These are phyloP conservation scores for Phytopythium delawarense DNA, from an alignment of 352 stramenopile genomes.

Conservation along the genomic window DNA sequence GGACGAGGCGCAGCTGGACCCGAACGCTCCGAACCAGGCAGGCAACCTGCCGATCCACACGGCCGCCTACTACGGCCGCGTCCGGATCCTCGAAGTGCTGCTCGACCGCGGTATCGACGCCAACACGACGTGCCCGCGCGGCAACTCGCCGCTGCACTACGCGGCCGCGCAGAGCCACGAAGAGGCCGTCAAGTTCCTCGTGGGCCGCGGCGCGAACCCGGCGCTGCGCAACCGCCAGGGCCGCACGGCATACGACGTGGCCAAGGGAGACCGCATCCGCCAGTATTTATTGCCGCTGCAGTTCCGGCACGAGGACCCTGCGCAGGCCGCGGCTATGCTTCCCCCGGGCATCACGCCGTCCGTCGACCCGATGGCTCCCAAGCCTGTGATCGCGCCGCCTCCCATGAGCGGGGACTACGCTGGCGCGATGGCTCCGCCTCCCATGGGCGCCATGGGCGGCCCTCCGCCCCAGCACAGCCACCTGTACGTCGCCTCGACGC, in stretches of 20 bases:
- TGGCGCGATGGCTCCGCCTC: conserved; percentile 12
- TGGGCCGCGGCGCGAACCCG: conserved; percentile 69
- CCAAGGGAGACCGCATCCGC: conserved; percentile 80
- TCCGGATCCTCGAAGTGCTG: conserved; percentile 72
- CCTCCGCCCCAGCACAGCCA: conserved; percentile 45
- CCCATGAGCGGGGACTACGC: conserved; percentile 56
- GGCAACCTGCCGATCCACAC: conserved; percentile 86
- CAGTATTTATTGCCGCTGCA: conserved; percentile 85
- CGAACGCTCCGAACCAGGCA: conserved; percentile 61
- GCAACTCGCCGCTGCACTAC: conserved; percentile 83
- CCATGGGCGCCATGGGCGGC: conserved; percentile 19
- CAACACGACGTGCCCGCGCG: conserved; percentile 53
- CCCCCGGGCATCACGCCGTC: conserved; percentile 76
- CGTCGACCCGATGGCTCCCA: conserved; percentile 56
- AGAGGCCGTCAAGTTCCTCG: conserved; percentile 69
- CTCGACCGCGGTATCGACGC: conserved; percentile 67
- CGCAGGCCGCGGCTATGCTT: conserved; percentile 48
- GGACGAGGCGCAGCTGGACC: conserved; percentile 66
- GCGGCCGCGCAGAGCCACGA: conserved; percentile 73
- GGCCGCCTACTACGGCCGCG: conserved; percentile 74
- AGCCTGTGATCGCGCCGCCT: conserved; percentile 59
- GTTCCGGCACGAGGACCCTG: conserved; percentile 83
- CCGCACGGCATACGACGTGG: conserved; percentile 79
- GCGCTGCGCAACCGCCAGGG: conserved; percentile 74
- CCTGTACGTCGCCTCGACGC: conserved; percentile 71